phyloP scores from a whole-genome alignment of 164 flowering plant genomes.

The Cinnamomum micranthum region DNA sequence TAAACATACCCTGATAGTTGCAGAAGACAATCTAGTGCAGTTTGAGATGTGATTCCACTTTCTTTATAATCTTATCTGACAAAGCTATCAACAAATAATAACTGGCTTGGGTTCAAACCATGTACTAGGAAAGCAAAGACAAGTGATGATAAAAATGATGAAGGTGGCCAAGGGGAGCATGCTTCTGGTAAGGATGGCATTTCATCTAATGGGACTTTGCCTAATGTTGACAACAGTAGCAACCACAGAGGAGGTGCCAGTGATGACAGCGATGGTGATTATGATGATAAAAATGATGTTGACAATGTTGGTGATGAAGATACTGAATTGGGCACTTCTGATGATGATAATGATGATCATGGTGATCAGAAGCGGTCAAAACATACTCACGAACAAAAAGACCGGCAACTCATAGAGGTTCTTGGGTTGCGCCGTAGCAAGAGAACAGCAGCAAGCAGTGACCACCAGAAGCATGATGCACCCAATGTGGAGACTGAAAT shows the following conservation, averaged over 20 bases:
- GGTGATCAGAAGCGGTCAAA: neutral
- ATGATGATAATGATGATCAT: neutral
- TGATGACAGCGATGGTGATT: neutral
- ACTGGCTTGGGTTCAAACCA: neutral
- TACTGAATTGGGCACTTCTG: neutral
- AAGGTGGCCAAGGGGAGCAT: neutral
- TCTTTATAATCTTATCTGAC: neutral
- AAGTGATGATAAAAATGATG: neutral
- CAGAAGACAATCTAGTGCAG: too few species aligned
- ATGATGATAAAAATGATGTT: neutral
- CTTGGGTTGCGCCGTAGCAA: neutral
- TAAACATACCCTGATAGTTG: neutral
- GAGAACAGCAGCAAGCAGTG: neutral
- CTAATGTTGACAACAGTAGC: neutral
- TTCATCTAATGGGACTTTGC: constrained; percentile 5
- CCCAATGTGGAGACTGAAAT: neutral
- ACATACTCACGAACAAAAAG: neutral
- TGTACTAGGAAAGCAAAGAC: neutral
- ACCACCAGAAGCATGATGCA: neutral
- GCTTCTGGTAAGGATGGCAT: neutral
- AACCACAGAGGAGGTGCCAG: neutral
- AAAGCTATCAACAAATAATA: neutral
- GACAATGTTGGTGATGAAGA: neutral
- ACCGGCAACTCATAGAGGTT: neutral
- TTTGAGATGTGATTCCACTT: neutral